These are phyloP conservation scores for Xylaria multiplex DNA, from an alignment of 2,329 filamentous ascomycete species.

Conservation along the genomic window DNA sequence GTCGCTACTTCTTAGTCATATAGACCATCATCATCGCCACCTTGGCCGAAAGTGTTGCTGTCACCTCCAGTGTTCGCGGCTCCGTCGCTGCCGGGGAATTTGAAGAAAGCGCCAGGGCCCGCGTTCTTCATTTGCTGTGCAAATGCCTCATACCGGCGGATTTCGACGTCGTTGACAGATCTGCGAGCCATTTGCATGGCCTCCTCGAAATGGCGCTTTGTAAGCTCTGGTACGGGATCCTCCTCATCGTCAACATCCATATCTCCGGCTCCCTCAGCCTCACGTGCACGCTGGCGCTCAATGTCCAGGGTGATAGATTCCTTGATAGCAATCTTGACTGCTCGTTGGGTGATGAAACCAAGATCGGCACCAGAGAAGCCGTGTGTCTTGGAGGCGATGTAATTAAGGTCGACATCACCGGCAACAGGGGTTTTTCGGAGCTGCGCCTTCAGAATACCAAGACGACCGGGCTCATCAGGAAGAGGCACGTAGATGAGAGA, in stretches of 20 bases:
- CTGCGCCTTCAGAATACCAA: slow-evolving; percentile 91
- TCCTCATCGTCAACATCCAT: slow-evolving; percentile 85
- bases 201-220: slow-evolving; percentile 97
- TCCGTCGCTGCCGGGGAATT: slow-evolving; percentile 85
- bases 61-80: slow-evolving; percentile 71
- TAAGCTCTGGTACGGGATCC: slow-evolving; percentile 95
- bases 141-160: slow-evolving; percentile 97
- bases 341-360: slow-evolving; percentile 98
- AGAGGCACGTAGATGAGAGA: slow-evolving; percentile 98
- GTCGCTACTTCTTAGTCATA: slow-evolving; percentile 76
- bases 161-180: slow-evolving; percentile 96
- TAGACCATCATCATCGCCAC: slow-evolving; percentile 94
- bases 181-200: slow-evolving; percentile 94
- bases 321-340: slow-evolving; percentile 99
- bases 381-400: slow-evolving; percentile 96
- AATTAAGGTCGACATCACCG: slow-evolving; percentile 84
- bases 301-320: slow-evolving; percentile 91
- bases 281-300: slow-evolving; percentile 86
- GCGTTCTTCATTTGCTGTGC: slow-evolving; percentile 99
- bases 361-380: slow-evolving; percentile 99
- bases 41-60: slow-evolving; percentile 78
- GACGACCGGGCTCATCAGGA: slow-evolving; percentile 89
- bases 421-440: slow-evolving; percentile 97
- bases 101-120: slow-evolving; percentile 95
- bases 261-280: slow-evolving; percentile 86